Evolutionary conservation across 345 rosid species (phyloP), one percentile per base, ranked within the genome.

Genomic region (Camelina neglecta): DNA sequence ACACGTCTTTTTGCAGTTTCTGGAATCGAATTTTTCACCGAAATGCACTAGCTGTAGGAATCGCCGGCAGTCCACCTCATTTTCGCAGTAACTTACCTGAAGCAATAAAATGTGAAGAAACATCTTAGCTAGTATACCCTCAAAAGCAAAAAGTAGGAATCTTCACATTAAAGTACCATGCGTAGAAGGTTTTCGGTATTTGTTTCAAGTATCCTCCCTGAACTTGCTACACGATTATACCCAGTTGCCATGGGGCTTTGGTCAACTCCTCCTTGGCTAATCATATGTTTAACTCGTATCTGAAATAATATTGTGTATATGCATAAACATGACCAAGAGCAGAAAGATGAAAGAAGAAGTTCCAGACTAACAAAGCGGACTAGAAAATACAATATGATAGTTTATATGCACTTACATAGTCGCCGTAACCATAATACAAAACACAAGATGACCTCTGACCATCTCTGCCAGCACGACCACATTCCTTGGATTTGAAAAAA

Each of bases 391-490:
- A 56, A n/a, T 61, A 45, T 39, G 23, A 49, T 60, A 53, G 57
- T 38, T 23, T 59, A 39, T 16, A 60, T 59, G 65, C 13, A 75
- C 97, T 88, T 85, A 95, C 99, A 79, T 89, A 95, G 79, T 95
- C 98, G n/a, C 92, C 83, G 82, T 95, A 95, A 74, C 89, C 89
- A 76, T 95, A 95, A 82, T 89, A 95, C 84, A 95, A 77, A 65
- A 95, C 84, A 74, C 99, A 95, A 67, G 99, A 95, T 35, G 99
- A 81, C 50, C 85, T 88, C 76, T 84, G 96, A 48, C 97, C 99
- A 80, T 95, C 99, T 81, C 99, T 85, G 79, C 99, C 99, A 67
- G 99, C 99, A 75, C 97, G 97, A 50, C 99, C 99, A 18, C 99
- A 95, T 83, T 95, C 99, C 99, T 95, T 73, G 66, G 35, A 72